Evolutionary conservation across 148 eudicot species (phyloP), one percentile per base, ranked within the genome.

Genomic region (Tetragonia tetragonoides): DNA sequence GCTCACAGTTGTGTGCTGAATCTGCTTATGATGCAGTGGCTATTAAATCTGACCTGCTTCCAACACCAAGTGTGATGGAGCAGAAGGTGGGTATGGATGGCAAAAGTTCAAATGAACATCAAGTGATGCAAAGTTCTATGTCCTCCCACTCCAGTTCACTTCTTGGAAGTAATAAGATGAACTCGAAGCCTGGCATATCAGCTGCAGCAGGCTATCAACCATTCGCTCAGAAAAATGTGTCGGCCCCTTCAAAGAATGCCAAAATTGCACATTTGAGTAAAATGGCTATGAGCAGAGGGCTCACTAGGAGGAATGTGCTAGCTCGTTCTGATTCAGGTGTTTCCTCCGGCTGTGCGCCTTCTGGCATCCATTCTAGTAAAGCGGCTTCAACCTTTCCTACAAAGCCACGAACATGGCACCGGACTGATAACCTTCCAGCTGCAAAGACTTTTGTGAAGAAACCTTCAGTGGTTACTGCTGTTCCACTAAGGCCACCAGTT

Each of bases 341-440:
- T 85, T 80, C 80, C 74, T 81, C 89, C 62, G 67, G 75, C 78
- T 81, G 70, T 63, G 73, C 79, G 24, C 81, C 87, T 66, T 37
- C 78, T 64, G 77, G 73, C 51, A 61, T 61, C 72, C 64, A 87
- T 70, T 70, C 82, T 74, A 90, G 71, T n/a, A 82, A 66, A 42
- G 68, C 75, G 21, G 75, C 77, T 56, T 24, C 87, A 66, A 81
- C 74, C 77, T 84, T 76, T 62, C 80, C 64, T 61, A 70, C 84
- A 79, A 88, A 87, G 62, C 82, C 97, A 71, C 83, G 94, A 62
- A 90, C 97, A 16, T 95, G 98, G 98, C 87, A 75, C 79, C 92
- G 98, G 67, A 83, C 87, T 57, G 83, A 77, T 79, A 85, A 73
- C 60, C 44, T 61, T 63, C 64, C 89, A 53, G 77, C 80, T 75